Conservation (phyloP, 768 basidiomycete genomes). For the Lactarius deliciosus region DNA sequence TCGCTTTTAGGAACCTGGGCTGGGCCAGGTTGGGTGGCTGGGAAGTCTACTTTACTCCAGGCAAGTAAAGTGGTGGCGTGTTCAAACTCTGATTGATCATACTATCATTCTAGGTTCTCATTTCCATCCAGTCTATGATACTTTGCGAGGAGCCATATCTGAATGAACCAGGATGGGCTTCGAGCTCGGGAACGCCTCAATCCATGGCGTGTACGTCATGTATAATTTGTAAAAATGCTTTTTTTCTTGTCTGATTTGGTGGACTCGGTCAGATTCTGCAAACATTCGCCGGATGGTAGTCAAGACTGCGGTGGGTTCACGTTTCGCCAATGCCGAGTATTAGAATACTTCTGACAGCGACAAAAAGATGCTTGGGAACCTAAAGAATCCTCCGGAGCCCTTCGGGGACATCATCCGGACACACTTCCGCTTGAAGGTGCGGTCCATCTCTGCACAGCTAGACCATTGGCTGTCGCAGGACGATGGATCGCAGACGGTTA, state of each 20-base stretch:
- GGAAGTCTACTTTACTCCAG: conserved; percentile 87
- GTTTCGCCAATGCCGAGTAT: conserved; percentile 1
- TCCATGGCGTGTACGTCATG: conserved; percentile 68
- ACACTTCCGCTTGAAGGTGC: conserved; percentile 86
- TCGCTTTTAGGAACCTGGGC: conserved; percentile 90
- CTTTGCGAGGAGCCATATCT: conserved; percentile 91
- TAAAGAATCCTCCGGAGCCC: conserved; percentile 80
- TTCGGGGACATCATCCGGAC: conserved; percentile 86
- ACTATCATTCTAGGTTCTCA: conserved; percentile 55
- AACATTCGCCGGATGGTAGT: conserved; percentile 94
- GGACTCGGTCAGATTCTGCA: conserved; percentile 63
- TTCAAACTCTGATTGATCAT: conserved; percentile 2
- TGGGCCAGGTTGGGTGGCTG: conserved; percentile 91
- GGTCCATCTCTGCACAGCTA: conserved; percentile 65
- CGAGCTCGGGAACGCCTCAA: conserved; percentile 65
- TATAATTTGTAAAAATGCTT: not conserved
- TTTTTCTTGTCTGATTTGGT: conserved; percentile 24
- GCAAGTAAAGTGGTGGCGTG: conserved; percentile 38
- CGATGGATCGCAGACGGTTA: conserved; percentile 59
- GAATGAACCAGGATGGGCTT: conserved; percentile 90
- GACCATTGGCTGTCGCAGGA: conserved; percentile 77
- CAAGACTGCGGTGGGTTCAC: conserved; percentile 66
- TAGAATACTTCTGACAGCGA: conserved; percentile 11
- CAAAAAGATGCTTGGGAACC: conserved; percentile 75
- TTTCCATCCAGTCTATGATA: conserved; percentile 97